A percentile compares a stretch with the other conserved stretches of the same genome.
Conservation (phyloP, 352 stramenopile species). For the Phytophthora nicotianae region DNA sequence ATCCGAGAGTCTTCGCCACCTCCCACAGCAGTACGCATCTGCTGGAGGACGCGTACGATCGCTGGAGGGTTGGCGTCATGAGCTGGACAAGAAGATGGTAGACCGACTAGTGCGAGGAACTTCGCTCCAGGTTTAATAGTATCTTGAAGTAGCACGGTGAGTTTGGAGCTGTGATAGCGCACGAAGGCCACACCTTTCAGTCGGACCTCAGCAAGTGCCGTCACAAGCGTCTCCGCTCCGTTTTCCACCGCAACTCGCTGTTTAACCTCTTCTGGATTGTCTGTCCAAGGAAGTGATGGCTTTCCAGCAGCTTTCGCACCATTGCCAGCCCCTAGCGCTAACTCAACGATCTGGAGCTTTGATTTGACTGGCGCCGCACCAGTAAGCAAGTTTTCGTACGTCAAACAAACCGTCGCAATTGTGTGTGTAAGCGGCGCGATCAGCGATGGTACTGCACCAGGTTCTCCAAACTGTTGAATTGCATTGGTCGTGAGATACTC, state of each 20-base stretch:
- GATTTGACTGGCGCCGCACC: constrained; percentile 40
- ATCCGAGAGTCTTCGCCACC: constrained; percentile 12
- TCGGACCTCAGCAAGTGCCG: constrained; percentile 59
- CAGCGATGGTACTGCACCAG: constrained; percentile 25
- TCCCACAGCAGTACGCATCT: constrained; percentile 49
- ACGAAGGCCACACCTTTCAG: constrained; percentile 60
- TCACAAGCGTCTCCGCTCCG: constrained; percentile 58
- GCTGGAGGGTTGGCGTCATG: constrained; percentile 21
- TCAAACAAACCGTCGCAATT: constrained; percentile 68
- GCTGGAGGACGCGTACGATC: constrained; percentile 50
- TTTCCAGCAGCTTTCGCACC: constrained; percentile 6
- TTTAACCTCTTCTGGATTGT: constrained; percentile 46
- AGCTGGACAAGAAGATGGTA: constrained; percentile 33
- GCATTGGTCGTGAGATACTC: constrained; percentile 50
- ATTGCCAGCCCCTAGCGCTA: constrained; percentile 40
- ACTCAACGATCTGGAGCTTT: constrained; percentile 77
- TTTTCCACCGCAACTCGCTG: constrained; percentile 65
- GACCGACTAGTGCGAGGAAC: constrained; percentile 48
- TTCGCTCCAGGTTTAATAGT: constrained; percentile 68
- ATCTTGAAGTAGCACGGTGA: constrained; percentile 80
- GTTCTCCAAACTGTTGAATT: constrained; percentile 13
- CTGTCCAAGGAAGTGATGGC: constrained; percentile 30
- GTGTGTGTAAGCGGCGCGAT: constrained; percentile 52
- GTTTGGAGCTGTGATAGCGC: constrained; percentile 80
- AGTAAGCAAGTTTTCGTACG: constrained; percentile 59